These are phyloP conservation scores for Symbiodinium natans DNA, from an alignment of 73 alveolate species.

Conservation along the genomic window DNA sequence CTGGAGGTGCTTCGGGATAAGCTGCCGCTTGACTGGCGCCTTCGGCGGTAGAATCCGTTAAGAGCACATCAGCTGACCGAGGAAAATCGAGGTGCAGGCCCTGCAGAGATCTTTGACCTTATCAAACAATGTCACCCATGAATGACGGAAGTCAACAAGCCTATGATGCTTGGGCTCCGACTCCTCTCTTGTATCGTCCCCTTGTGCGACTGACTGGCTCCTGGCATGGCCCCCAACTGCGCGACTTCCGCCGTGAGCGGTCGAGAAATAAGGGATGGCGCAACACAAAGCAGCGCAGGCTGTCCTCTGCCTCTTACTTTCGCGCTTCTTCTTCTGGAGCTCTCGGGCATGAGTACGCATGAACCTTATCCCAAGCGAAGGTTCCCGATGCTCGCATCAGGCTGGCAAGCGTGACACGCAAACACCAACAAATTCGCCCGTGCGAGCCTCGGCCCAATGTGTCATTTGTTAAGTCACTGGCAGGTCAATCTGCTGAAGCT, in stretches of 20 bases:
- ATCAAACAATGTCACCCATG: not conserved
- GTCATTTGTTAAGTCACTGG: not conserved
- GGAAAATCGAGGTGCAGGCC: not conserved
- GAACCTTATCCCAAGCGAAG: constrained; percentile 22
- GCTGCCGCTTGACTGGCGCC: constrained; percentile 93
- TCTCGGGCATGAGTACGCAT: constrained; percentile 94
- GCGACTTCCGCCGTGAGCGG: no score
- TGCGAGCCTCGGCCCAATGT: not conserved
- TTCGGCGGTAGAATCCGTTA: not conserved
- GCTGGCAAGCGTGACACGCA: not conserved
- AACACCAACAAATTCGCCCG: not conserved
- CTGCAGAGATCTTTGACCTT: constrained; percentile 85
- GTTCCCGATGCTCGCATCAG: not conserved
- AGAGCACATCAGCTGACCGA: not conserved
- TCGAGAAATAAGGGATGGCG: no score
- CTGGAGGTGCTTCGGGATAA: constrained; percentile 79
- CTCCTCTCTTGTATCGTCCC: constrained; percentile 72
- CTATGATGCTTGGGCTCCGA: not conserved
- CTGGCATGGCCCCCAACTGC: not conserved
- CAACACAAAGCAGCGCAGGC: not conserved
- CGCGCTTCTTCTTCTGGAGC: constrained; percentile 85
- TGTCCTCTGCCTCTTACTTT: constrained; percentile 72
- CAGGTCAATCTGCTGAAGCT: constrained; percentile 85
- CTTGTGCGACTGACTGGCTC: constrained; percentile 54
- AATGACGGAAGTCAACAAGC: not conserved